Evolutionary conservation across 164 flowering plant species (phyloP), one percentile per base, ranked within the genome.

Genomic region (Echeveria elegans): DNA sequence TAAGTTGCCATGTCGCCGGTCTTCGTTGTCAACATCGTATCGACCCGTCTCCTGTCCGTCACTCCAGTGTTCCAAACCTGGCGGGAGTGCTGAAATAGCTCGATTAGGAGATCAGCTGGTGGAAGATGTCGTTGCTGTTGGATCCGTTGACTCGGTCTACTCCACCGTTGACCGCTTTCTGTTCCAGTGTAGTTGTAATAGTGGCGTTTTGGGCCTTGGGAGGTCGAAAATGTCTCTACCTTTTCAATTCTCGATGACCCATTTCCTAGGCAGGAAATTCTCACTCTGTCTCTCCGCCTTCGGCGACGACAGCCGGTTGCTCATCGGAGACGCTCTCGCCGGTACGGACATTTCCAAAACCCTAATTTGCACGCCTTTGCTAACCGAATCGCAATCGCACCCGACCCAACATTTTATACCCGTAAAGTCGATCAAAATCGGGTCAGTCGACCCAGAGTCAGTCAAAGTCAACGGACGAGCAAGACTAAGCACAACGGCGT

Each of bases 181-280:
- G 18, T 56, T 28, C 19, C 19, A 56, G 5, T 56, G 61, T 56
- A 56, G 16, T 16, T 16, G 14, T 11, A 15, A 29, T 28, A 19
- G 61, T 56, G 61, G 61, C 61, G 61, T 56, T 56, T 11, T 56
- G 6, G 61, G 61, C 28, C 61, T 56, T 6, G 61, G 61, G 32
- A 56, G 61, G 61, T 28, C 32, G 61, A 56, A 9, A 14, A 56
- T 56, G 61, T 56, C 61, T 26, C 61, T 56, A 29, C 61, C 61
- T 7, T 15, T 2, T 28, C 61, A 56, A 24, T 26, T 56, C 32
- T 56, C 61, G 6, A 56, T 56, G 61, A 28, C 61, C 60, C n/a
- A 56, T 56, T 28, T 29, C 32, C 32, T 56, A 3, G 31, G 12
- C 15, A 18, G 61, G 61, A 56, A 56, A 15, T 56, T 56, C 32